phyloP scores from a whole-genome alignment of 176 grass and related monocot species.

The Eleusine indica region DNA sequence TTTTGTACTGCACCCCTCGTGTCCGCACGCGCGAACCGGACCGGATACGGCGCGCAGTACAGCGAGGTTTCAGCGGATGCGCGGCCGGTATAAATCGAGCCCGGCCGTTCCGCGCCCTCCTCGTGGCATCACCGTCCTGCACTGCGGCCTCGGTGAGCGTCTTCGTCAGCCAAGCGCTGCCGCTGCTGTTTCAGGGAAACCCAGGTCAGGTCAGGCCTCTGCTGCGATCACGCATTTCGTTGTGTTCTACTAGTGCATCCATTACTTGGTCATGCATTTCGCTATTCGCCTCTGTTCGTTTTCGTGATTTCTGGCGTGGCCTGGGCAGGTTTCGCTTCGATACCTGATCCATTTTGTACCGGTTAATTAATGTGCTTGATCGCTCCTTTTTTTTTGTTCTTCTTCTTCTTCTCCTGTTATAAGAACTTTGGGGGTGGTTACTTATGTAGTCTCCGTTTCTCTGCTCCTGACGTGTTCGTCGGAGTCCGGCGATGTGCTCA shows the following conservation, averaged over 20 bases:
- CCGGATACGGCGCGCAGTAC: slow-evolving; percentile 25
- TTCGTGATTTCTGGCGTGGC: neutral
- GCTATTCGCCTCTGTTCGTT: neutral
- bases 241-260: neutral
- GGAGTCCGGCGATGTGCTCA: neutral
- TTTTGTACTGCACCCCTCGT: slow-evolving; percentile 42
- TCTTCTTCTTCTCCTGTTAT: too few relatives aligned
- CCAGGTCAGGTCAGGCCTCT: neutral
- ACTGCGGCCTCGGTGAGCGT: neutral
- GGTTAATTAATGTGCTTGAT: neutral
- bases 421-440: neutral
- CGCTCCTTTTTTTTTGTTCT: too few relatives aligned
- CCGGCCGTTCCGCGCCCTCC: neutral
- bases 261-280: neutral
- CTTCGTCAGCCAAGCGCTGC: neutral
- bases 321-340: neutral
- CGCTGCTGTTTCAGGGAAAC: neutral
- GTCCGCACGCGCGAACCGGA: neutral
- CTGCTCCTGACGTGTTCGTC: neutral
- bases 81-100: slow-evolving; percentile 2
- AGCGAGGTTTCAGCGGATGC: neutral
- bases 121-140: neutral
- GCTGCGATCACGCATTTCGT: neutral
- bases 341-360: neutral
- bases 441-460: neutral